Base-by-base conservation (phyloP, 176 grass and related monocot genomes). In the Bolboschoenus planiculmis region DNA sequence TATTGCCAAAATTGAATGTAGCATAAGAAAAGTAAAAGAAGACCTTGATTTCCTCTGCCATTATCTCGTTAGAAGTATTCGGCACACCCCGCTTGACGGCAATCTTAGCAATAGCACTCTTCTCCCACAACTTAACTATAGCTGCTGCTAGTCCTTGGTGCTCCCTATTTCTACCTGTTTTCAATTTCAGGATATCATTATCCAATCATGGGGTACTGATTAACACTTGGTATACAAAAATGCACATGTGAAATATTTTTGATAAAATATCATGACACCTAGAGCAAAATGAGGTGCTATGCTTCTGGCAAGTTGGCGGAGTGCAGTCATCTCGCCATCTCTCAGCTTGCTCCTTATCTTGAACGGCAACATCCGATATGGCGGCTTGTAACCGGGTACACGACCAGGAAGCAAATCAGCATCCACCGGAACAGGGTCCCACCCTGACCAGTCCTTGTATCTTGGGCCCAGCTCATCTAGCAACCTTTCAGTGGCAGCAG, bases 61-160 rank as follows among this genome's bases (percentile, higher is more conserved):
- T 95, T 91, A 86, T 92, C 20, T 90, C 95, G 30, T 95, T 95
- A 84, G 43, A 87, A 83, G 90, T 95, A 86, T 90, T 93, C 65
- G 90, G 90, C 77, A 98, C 42, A 3, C 92, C 95, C 57, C 95
- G 91, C 80, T 98, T 98, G 67, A 98, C 93, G 23, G 90, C 92
- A 60, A 98, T 91, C 84, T 98, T 98, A 62, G 86, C 95, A 87
- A 95, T 90, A 85, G 89, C 79, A 95, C 90, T 95, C 92, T 93
- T 98, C 50, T 98, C 95, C 95, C 95, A 98, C 72, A 98, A 76
- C 87, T 98, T 98, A 59, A 98, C 86, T 34, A 98, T 93, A 66
- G 95, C 92, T 77, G 90, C 70, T 88, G 95, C 95, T 87, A 98
- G 89, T 14, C 95, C 92, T 80, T 98, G 90, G 78, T 95, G 95